Evolutionary conservation across 345 rosid genomes (phyloP), one percentile per base, ranked within the genome.

Genomic region (Garcia nutans): DNA sequence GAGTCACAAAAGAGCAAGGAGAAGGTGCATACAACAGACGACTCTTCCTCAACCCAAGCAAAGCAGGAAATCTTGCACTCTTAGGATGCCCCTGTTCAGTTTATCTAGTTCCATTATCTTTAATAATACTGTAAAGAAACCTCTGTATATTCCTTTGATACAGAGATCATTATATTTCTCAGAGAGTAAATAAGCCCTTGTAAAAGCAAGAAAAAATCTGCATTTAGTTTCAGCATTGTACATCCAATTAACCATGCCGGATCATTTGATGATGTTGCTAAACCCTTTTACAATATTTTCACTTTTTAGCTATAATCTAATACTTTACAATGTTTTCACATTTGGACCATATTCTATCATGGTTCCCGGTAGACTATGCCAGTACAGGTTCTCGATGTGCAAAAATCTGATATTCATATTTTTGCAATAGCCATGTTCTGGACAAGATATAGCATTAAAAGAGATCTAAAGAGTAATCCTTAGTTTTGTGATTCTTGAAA

Each of bases 71-170:
- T 5, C 5, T 33, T 33, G 37, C 33, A 5, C 37, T 2, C 37
- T 33, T 2, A 33, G 37, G 37, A 33, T 5, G 2, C 37, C 37
- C 37, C 37, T 33, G 37, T 33, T 33, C 37, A 33, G 37, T 5
- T 57, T 57, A 10, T 56, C 17, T 69, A n/a, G 33, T 16, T 33
- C 65, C 75, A 59, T 58, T 33, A 59, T 44, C 75, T 72, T 57
- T 33, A 58, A 16, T 11, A 33, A 56, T 33, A 8, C 64, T 22
- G 37, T 6, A 9, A 26, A 50, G 23, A 49, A 69, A 9, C 59
- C 13, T 50, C 11, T 26, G 23, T 54, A 23, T 13, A 19, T n/a
- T 59, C 2, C 28, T 31, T 68, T 26, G 11, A 49, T 6, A 17
- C 57, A 54, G 15, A 54, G 0, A n/a, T 54, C 57, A 12, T 13